phyloP scores from a whole-genome alignment of 148 eudicot genomes.

The Dysphania ambrosioides region DNA sequence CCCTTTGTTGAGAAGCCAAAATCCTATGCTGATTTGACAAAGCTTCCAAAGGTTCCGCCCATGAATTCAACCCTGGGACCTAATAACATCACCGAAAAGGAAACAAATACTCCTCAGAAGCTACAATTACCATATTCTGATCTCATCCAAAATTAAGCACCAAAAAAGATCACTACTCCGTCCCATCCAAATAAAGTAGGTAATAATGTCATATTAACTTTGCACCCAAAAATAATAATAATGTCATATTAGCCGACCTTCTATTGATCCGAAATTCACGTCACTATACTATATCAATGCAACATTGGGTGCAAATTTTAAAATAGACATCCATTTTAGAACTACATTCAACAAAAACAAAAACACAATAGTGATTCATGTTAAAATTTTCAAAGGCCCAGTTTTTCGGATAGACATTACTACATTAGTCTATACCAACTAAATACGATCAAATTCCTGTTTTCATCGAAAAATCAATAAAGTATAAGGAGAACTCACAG shows the following conservation, averaged over 20 bases:
- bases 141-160: background rate
- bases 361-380: too few species aligned
- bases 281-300: background rate
- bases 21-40: constrained; percentile 23
- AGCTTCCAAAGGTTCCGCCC: constrained; percentile 53
- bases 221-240: too few species aligned
- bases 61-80: constrained; percentile 87
- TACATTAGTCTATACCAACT: too few species aligned
- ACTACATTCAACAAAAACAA: too few species aligned
- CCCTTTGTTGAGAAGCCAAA: constrained; percentile 44
- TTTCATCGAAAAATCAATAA: too few species aligned
- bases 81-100: constrained; percentile 12
- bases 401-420: too few species aligned
- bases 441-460: too few species aligned
- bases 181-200: background rate
- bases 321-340: too few species aligned
- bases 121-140: background rate
- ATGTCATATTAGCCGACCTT: background rate
- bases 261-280: background rate
- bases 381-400: too few species aligned
- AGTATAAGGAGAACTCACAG: constrained; percentile 56
- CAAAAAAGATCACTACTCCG: background rate
- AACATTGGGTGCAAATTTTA: background rate
- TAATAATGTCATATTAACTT: too few species aligned
- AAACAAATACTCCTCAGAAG: background rate